Conservation (phyloP, 352 stramenopile genomes). For the Phytophthora palmivora region DNA sequence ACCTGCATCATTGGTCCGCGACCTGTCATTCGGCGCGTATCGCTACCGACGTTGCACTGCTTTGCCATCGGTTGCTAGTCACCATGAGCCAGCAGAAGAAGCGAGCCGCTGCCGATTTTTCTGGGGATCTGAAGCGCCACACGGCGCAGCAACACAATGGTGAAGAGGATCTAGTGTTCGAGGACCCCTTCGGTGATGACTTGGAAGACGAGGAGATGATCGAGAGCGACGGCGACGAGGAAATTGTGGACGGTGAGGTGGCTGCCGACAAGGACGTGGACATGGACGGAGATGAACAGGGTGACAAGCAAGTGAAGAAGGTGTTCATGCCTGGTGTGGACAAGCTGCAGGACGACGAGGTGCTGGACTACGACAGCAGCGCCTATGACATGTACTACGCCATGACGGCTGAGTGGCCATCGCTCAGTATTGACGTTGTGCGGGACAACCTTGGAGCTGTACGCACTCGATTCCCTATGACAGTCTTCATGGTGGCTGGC, state of each 20-base stretch:
- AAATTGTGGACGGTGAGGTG: slow-evolving; percentile 58
- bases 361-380: slow-evolving; percentile 98
- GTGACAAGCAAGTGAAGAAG: slow-evolving; percentile 72
- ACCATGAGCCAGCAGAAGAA: slow-evolving; percentile 77
- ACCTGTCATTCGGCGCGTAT: slow-evolving; percentile 39
- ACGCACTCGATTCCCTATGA: slow-evolving; percentile 95
- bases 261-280: slow-evolving; percentile 67
- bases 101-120: slow-evolving; percentile 57
- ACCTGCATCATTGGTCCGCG: slow-evolving; percentile 33
- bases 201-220: slow-evolving; percentile 93
- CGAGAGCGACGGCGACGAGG: slow-evolving; percentile 69
- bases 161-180: slow-evolving; percentile 79
- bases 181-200: slow-evolving; percentile 91
- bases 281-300: slow-evolving; percentile 73
- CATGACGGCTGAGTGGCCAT: slow-evolving; percentile 98
- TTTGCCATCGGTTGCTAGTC: background rate
- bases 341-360: slow-evolving; percentile 91
- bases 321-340: slow-evolving; percentile 95
- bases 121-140: slow-evolving; percentile 62
- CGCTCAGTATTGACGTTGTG: slow-evolving; percentile 97
- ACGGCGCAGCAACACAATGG: slow-evolving; percentile 36
- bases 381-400: slow-evolving; percentile 99
- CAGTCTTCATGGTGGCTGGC: slow-evolving; percentile 95
- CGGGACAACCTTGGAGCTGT: slow-evolving; percentile 95
- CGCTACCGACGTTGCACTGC: slow-evolving; percentile 19